Evolutionary conservation across 768 basidiomycete genomes (phyloP), one percentile per base, ranked within the genome.

Genomic region (Pleurotus pulmonarius): DNA sequence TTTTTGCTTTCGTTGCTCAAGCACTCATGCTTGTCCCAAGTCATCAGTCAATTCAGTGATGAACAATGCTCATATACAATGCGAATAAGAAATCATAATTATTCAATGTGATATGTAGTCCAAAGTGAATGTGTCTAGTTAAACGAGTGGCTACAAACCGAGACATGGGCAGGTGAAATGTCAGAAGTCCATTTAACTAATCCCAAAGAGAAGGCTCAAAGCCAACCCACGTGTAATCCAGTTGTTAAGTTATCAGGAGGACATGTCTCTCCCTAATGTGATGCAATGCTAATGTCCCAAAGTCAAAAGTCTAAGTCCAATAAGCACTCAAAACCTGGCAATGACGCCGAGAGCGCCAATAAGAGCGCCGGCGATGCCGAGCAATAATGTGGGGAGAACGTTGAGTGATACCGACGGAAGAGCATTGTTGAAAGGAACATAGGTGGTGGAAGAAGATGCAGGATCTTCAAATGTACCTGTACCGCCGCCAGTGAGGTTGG

Each of bases 401-500:
- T 61, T 63, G 3, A 55, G 12, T 7, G 61, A 58, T 4, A 59
- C 15, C 11, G 52, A 56, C 22, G 55, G 53, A 38, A 20, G 40
- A 9, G 61, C 71, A 60, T 83, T 83, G 39, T 53, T 53, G 67
- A 85, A 85, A 2, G 79, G 81, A 37, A 77, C 63, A 64, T 74
- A 83, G 3, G 76, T 64, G 0, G 73, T 59, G 4, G 73, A 52
- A 2, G 70, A 18, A 2, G 70, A 34, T 8, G 64, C 49, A 29
- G 55, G 43, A 22, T 61, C 48, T 22, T 60, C 61, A 56, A 70
- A 74, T 12, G 62, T 46, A n/a, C 72, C 69, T 1, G 71, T 73
- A 29, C 79, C 79, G 18, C 85, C 86, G 4, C 83, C 84, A 8
- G 87, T 89, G 49, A 89, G 65, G 61, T 88, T 88, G 37, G 80